Percentiles rank a stretch among this genome's conserved stretches.
These are phyloP conservation scores for Pichia paraexigua DNA, from an alignment of 805 yeast genomes.

Conservation along the genomic window DNA sequence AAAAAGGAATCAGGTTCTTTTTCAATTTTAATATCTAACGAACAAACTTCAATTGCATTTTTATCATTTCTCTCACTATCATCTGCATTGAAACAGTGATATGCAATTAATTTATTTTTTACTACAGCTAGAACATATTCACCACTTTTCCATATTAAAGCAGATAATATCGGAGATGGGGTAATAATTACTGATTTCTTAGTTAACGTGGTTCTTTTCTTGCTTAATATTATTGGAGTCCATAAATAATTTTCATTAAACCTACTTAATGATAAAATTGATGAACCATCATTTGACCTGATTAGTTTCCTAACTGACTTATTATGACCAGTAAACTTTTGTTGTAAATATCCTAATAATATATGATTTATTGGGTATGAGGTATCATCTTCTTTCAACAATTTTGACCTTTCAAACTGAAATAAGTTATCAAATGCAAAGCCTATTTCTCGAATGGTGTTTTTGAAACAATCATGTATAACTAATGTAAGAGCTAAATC, in stretches of 20 bases:
- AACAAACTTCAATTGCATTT: constrained; percentile 18
- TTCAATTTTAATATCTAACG: constrained; percentile 6
- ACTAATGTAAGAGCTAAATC: constrained; percentile 31
- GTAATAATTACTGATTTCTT: constrained; percentile 34
- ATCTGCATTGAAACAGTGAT: constrained; percentile 34
- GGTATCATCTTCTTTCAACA: neutral
- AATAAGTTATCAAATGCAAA: constrained; percentile 25
- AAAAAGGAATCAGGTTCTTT: constrained; percentile 23
- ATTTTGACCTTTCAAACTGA: constrained; percentile 13
- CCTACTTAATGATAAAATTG: constrained; percentile 51
- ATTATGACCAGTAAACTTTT: constrained; percentile 77
- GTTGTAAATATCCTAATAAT: constrained; percentile 30
- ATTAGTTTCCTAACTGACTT: constrained; percentile 65
- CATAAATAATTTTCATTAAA: constrained; percentile 58
- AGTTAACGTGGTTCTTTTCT: constrained; percentile 23
- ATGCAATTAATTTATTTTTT: constrained; percentile 42
- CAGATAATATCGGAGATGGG: constrained; percentile 37
- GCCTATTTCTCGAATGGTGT: constrained; percentile 29
- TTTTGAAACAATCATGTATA: constrained; percentile 37
- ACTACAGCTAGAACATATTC: constrained; percentile 37
- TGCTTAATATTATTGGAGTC: constrained; percentile 34
- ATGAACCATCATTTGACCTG: constrained; percentile 59
- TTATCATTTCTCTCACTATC: constrained; percentile 18
- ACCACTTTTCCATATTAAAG: constrained; percentile 44
- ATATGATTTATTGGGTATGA: neutral